These are phyloP conservation scores for Aspergillus quadricinctus DNA, from an alignment of 2,329 filamentous ascomycete genomes.

Conservation along the genomic window DNA sequence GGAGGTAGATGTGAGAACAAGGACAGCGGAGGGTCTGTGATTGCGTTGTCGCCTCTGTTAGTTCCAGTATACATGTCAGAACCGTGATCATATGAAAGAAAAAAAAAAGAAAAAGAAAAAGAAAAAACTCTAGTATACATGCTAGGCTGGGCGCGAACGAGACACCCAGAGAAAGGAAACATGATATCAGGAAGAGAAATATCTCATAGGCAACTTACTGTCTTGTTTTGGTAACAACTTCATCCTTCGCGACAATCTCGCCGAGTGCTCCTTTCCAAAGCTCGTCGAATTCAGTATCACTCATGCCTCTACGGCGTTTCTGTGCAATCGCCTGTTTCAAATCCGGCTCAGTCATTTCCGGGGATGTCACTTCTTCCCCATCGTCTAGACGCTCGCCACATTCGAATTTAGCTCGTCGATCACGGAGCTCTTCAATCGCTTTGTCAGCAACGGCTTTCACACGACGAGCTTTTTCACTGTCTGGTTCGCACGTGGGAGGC, in stretches of 20 bases:
- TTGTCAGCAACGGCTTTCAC: constrained; percentile 84
- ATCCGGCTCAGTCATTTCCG: constrained; percentile 64
- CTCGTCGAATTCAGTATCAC: constrained; percentile 84
- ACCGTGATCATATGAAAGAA: constrained; percentile 29
- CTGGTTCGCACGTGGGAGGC: constrained; percentile 87
- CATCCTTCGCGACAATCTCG: constrained; percentile 53
- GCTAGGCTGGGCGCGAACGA: background rate
- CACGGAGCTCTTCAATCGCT: constrained; percentile 78
- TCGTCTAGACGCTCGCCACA: constrained; percentile 71
- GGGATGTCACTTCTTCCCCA: constrained; percentile 55
- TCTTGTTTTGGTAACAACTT: constrained; percentile 53
- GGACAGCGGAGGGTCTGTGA: constrained; percentile 67
- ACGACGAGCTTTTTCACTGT: constrained; percentile 83
- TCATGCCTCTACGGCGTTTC: constrained; percentile 78
- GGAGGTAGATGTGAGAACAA: constrained; percentile 76
- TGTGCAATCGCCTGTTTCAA: constrained; percentile 72
- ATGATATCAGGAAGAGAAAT: constrained; percentile 16
- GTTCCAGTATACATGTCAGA: constrained; percentile 58
- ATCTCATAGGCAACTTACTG: constrained; percentile 49
- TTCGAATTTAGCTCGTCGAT: constrained; percentile 83
- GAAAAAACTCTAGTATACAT: constrained; percentile 3
- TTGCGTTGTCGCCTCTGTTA: constrained; percentile 76
- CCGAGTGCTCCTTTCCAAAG: constrained; percentile 55
- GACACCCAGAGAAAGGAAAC: constrained; percentile 6
- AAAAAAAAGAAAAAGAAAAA: too few species aligned